phyloP scores from a whole-genome alignment of 495 filamentous ascomycete genomes.

The Pseudevernia furfuracea region DNA sequence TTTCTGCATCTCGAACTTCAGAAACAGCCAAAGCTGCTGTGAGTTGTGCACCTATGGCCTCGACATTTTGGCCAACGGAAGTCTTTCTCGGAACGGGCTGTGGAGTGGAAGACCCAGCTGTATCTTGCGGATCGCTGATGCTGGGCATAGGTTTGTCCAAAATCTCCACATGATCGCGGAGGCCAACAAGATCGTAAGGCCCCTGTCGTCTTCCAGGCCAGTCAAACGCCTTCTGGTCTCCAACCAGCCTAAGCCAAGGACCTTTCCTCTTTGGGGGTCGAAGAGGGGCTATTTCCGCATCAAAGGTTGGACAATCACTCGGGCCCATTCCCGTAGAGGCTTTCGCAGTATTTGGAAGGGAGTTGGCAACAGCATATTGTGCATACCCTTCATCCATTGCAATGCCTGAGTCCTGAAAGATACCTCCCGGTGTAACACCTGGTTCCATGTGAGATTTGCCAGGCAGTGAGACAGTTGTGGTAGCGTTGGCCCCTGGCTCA shows the following conservation, averaged over 20 bases:
- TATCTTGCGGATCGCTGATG: background rate
- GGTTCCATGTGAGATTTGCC: background rate
- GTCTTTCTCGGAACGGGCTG: background rate
- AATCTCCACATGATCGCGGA: background rate
- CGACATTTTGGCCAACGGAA: background rate
- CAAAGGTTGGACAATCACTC: background rate
- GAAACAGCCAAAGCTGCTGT: background rate
- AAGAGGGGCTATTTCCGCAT: background rate
- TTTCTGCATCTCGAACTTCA: background rate
- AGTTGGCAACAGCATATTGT: background rate
- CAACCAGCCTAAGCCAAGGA: background rate
- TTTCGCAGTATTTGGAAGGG: background rate
- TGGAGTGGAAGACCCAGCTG: background rate
- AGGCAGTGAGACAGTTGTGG: background rate
- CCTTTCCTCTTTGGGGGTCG: background rate
- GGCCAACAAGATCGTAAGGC: background rate
- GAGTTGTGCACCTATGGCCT: background rate
- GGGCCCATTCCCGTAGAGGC: background rate
- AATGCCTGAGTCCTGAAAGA: conserved; percentile 6
- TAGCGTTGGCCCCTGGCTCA: background rate
- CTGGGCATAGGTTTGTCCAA: no score
- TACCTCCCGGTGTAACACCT: background rate
- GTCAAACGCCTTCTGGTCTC: background rate
- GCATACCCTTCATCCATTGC: background rate
- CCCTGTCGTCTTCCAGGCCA: conserved; percentile 4